phyloP scores from a whole-genome alignment of 2,329 filamentous ascomycete genomes.

The Nemania serpens region DNA sequence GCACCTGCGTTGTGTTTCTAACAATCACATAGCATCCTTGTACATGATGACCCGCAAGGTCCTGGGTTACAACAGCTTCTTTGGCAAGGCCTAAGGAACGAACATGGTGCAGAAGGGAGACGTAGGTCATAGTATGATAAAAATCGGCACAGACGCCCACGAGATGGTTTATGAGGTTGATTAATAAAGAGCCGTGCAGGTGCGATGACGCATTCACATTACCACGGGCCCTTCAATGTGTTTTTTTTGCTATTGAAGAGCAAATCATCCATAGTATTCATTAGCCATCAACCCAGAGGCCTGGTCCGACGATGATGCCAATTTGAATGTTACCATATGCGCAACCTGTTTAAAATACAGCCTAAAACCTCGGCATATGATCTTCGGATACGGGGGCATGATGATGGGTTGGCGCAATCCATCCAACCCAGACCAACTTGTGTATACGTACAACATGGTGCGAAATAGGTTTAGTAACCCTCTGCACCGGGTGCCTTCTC shows the following conservation, averaged over 20 bases:
- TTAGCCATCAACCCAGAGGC: constrained; percentile 33
- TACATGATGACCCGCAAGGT: constrained; percentile 78
- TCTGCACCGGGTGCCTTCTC: constrained; percentile 77
- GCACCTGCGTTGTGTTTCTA: constrained; percentile 24
- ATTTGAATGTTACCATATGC: constrained; percentile 24
- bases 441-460: constrained; percentile 29
- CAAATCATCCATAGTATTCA: constrained; percentile 32
- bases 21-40: constrained; percentile 53
- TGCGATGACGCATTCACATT: constrained; percentile 23
- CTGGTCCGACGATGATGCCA: constrained; percentile 25
- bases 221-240: constrained; percentile 10
- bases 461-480: constrained; percentile 54
- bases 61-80: constrained; percentile 81
- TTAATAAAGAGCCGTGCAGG: constrained; percentile 32
- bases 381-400: constrained; percentile 10
- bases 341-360: constrained; percentile 37
- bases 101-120: not conserved
- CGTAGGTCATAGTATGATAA: constrained; percentile 26
- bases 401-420: constrained; percentile 14
- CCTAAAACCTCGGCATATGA: constrained; percentile 9
- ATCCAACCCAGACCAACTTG: constrained; percentile 9
- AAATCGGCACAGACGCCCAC: constrained; percentile 17
- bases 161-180: constrained; percentile 28
- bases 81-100: constrained; percentile 56
- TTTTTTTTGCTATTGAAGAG: constrained; percentile 11